Evolutionary conservation across 2,329 filamentous ascomycete genomes (phyloP), one percentile per base, ranked within the genome.

Genomic region (Helotiales sp.): DNA sequence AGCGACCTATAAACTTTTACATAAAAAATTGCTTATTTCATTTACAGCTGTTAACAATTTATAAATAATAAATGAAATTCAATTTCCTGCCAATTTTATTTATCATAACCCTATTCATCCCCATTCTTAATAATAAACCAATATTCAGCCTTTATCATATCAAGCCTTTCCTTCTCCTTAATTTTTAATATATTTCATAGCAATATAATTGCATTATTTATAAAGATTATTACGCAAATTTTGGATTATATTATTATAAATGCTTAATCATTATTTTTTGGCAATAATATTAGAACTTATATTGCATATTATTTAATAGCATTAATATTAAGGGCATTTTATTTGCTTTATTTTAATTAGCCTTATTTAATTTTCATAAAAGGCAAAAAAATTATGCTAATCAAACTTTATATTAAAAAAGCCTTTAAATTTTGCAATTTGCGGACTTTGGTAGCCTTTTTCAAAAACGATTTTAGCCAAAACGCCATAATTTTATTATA

Each of bases 181-280:
- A 40, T 13, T 13, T 40, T 40, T 13, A 7, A 40, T 40, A 40
- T 13, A 40, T 40, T 40, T 13, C 34, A 40, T 13, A 40, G 49
- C 49, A 64, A 54, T 62, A 66, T 54, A 32, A 70, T 52, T 49
- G 58, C 32, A 37, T 10, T 70, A 63, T 62, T 59, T 54, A 20
- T 52, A 45, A 58, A 70, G 68, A 65, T 70, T 40, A 65, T 62
- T 61, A 47, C 65, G 26, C 62, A 68, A 28, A 68, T 68, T 40
- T 47, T 70, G 54, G 54, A 47, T 58, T 63, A 70, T 70, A 40
- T 64, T n/a, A n/a, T 65, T 40, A 59, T 59, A 28, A 55, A 64
- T 43, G 34, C 34, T 40, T 13, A 13, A 40, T 13, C 11, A 40
- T 40, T 3, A 40, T 3, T 13, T 3, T 13, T 40, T 3, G 34